phyloP scores from a whole-genome alignment of 73 alveolate genomes.

The Paramecium sonneborni region DNA sequence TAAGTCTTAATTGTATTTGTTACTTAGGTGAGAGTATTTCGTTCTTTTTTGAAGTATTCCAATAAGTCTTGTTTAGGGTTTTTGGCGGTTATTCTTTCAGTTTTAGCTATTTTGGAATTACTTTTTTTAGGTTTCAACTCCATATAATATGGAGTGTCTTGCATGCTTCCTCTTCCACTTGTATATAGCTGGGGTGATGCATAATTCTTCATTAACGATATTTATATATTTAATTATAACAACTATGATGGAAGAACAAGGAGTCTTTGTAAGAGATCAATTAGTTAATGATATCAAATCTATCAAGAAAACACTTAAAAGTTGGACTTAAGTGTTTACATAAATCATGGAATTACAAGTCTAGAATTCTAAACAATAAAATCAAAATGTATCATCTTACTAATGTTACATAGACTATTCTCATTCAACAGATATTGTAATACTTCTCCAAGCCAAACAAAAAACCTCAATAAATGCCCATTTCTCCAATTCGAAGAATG shows the following conservation, averaged over 20 bases:
- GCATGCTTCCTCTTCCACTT: constrained; percentile 14
- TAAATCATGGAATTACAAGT: constrained; percentile 41
- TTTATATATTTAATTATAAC: constrained; percentile 1
- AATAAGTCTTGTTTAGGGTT: constrained; percentile 25
- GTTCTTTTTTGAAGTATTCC: constrained; percentile 37
- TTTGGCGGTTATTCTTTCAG: constrained; percentile 42
- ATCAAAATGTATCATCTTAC: not conserved
- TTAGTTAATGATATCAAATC: not conserved
- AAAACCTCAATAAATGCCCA: not conserved
- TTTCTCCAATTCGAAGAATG: constrained; percentile 14
- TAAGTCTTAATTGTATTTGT: not conserved
- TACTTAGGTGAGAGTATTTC: constrained; percentile 1
- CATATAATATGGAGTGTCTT: constrained; percentile 36
- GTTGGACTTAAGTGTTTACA: constrained; percentile 48
- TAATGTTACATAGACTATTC: not conserved
- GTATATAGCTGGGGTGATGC: not conserved
- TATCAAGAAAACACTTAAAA: not conserved
- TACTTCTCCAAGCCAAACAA: not conserved
- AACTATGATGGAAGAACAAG: constrained; percentile 4
- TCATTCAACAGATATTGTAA: not conserved
- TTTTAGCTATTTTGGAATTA: not conserved
- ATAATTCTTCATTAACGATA: constrained; percentile 30
- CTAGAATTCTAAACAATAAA: not conserved
- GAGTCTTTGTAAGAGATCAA: not conserved
- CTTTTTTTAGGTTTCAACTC: not conserved